These are phyloP conservation scores for Diaporthe sp. DNA, from an alignment of 2,329 filamentous ascomycete genomes.

Conservation along the genomic window DNA sequence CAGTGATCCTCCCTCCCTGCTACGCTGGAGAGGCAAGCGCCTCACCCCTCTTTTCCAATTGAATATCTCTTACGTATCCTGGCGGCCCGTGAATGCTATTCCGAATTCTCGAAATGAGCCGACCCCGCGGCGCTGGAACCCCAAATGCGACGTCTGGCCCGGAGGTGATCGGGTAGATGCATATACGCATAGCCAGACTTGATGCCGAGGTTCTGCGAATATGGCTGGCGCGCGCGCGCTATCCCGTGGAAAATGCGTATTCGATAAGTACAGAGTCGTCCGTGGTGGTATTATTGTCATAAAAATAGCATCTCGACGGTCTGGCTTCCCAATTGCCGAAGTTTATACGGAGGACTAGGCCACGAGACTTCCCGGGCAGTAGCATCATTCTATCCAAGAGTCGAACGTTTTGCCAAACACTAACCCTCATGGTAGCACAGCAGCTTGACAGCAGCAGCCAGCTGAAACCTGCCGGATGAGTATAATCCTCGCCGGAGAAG, in stretches of 20 bases:
- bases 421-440: slow-evolving; percentile 13
- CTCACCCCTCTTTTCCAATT: not conserved
- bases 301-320: not conserved
- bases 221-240: not conserved
- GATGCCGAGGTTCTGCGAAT: not conserved
- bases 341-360: not conserved
- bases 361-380: not conserved
- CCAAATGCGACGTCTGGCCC: not conserved
- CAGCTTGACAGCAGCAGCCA: slow-evolving; percentile 8
- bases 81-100: too few relatives aligned
- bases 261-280: not conserved
- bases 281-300: not conserved
- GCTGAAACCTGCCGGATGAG: slow-evolving; percentile 5
- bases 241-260: not conserved
- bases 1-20: not conserved
- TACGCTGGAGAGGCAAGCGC: not conserved
- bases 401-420: not conserved
- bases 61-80: not conserved
- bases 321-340: not conserved
- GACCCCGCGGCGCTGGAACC: not conserved
- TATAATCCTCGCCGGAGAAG: not conserved
- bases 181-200: not conserved
- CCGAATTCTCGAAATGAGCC: not conserved
- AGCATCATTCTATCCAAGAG: not conserved
- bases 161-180: not conserved